Percentiles rank a stretch among this genome's conserved stretches.
These are phyloP conservation scores for Graphiopsis chlorocephala DNA, from an alignment of 2,329 filamentous ascomycete species.

Conservation along the genomic window DNA sequence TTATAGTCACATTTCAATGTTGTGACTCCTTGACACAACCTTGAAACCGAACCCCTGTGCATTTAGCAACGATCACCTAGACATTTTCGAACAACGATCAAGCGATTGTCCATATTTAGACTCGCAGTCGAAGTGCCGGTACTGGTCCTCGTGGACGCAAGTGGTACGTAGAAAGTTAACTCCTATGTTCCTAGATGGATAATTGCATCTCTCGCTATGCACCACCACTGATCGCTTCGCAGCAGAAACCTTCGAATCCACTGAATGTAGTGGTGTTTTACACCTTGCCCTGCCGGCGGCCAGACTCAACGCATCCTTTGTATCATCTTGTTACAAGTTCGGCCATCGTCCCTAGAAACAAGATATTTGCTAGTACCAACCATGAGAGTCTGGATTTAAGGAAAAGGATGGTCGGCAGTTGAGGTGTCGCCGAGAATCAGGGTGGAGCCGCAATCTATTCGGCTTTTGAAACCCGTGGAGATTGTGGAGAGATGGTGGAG, in stretches of 20 bases:
- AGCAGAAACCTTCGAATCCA: neutral
- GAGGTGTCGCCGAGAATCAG: neutral
- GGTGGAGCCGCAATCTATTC: neutral
- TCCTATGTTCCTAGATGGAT: too few relatives aligned
- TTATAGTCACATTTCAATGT: neutral
- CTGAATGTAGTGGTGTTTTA: neutral
- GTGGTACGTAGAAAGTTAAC: neutral
- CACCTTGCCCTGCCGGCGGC: neutral
- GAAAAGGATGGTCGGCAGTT: neutral
- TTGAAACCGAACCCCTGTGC: neutral
- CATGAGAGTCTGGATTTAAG: neutral
- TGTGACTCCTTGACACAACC: neutral
- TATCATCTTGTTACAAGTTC: neutral
- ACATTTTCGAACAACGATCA: neutral
- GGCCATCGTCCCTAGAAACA: neutral
- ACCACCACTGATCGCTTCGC: neutral
- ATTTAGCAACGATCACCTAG: neutral
- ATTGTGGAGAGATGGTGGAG: neutral
- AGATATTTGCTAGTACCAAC: neutral
- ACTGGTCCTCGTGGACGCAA: neutral
- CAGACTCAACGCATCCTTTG: neutral
- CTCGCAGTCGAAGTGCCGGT: neutral
- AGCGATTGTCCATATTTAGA: neutral
- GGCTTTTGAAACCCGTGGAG: neutral
- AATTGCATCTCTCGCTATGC: neutral